phyloP scores from a whole-genome alignment of 23 red algal genomes.

The Gracilariopsis chorda region DNA sequence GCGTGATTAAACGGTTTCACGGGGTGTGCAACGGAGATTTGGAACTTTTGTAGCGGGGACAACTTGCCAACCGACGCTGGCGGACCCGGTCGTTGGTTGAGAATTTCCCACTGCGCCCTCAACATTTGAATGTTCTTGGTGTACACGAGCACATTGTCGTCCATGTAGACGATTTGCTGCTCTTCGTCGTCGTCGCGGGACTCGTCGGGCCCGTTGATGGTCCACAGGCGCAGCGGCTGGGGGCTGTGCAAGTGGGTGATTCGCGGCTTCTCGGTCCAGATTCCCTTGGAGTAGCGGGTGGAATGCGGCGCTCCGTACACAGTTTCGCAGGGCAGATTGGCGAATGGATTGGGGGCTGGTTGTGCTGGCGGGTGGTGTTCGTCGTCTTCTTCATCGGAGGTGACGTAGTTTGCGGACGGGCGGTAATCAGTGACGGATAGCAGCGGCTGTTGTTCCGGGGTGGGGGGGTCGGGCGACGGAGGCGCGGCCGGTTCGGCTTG shows the following conservation, averaged over 20 bases:
- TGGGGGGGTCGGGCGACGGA: not conserved
- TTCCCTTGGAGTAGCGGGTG: not conserved
- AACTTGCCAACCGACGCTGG: not conserved
- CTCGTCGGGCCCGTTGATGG: slow-evolving; percentile 1
- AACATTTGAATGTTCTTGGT: not conserved
- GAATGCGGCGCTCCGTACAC: not conserved
- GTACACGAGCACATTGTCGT: not conserved
- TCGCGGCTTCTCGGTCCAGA: not conserved
- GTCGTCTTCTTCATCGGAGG: not conserved
- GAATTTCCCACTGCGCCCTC: not conserved
- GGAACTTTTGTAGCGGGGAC: not conserved
- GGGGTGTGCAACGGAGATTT: not conserved
- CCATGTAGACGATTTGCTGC: not conserved
- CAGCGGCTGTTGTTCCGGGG: not conserved
- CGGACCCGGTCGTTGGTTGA: not conserved
- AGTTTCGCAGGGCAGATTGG: not conserved
- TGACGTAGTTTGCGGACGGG: not conserved
- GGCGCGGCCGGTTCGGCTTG: too few relatives aligned
- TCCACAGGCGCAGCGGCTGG: not conserved
- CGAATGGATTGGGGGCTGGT: not conserved
- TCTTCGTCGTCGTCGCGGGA: not conserved
- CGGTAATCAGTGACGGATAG: slow-evolving; percentile 1
- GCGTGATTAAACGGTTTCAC: not conserved
- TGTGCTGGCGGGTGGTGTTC: not conserved
- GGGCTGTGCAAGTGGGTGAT: not conserved